Conservation (phyloP, 2,329 filamentous ascomycete species). For the Chrysoporthe deuterocubensis region DNA sequence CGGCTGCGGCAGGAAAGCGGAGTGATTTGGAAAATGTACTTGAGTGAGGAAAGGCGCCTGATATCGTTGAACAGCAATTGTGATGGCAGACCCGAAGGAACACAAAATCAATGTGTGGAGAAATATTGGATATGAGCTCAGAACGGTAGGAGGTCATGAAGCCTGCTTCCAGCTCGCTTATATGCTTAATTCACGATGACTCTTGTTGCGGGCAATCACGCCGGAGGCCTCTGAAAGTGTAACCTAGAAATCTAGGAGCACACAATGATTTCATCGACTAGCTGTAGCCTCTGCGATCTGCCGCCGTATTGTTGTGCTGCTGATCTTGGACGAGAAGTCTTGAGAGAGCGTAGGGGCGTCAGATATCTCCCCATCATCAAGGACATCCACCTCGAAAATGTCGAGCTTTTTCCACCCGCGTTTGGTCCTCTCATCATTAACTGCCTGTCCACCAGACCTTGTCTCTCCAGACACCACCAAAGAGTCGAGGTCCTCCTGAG, state of each 20-base stretch:
- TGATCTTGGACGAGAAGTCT: constrained; percentile 82
- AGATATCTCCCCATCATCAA: constrained; percentile 68
- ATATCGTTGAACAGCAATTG: too few species aligned
- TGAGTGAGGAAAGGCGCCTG: background rate
- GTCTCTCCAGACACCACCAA: constrained; percentile 91
- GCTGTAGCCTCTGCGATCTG: constrained; percentile 44
- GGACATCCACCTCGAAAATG: constrained; percentile 86
- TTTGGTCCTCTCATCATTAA: constrained; percentile 80
- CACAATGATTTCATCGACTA: constrained; percentile 1
- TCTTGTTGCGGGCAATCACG: background rate
- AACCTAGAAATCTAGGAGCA: too few species aligned
- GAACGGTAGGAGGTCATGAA: background rate
- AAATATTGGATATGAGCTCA: background rate
- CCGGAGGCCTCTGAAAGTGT: too few species aligned
- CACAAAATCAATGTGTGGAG: background rate
- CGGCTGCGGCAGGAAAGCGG: background rate
- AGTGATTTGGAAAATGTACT: background rate
- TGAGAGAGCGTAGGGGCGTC: constrained; percentile 49
- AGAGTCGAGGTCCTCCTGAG: constrained; percentile 75
- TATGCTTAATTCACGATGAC: background rate
- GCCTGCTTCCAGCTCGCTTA: background rate
- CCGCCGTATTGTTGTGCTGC: constrained; percentile 81
- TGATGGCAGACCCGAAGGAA: background rate
- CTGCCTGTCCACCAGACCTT: constrained; percentile 76
- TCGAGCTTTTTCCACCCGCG: constrained; percentile 77